These are phyloP conservation scores for Alisma plantagoaquatica DNA, from an alignment of 106 monocot species.

Conservation along the genomic window DNA sequence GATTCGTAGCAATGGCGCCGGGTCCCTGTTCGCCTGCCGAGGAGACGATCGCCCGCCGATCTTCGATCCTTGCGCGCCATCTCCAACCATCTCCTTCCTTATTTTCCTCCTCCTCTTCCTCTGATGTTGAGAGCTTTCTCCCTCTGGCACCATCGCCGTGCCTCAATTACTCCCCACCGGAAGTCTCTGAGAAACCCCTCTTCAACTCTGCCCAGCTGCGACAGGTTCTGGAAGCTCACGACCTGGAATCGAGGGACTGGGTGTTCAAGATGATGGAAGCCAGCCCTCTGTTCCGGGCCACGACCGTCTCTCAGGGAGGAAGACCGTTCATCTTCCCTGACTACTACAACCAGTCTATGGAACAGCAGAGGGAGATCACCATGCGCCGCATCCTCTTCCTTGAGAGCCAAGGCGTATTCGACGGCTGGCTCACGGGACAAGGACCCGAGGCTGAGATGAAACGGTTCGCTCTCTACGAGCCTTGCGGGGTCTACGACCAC, in stretches of 20 bases:
- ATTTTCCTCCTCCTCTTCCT: conserved; percentile 20
- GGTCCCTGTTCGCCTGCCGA: no score
- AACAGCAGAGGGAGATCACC: conserved; percentile 62
- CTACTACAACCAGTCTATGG: conserved; percentile 64
- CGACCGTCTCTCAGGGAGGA: no score
- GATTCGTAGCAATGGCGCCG: no score
- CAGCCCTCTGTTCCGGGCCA: conserved; percentile 51
- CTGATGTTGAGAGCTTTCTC: background rate
- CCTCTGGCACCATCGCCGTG: conserved; percentile 13
- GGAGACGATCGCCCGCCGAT: no score
- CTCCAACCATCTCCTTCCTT: no score
- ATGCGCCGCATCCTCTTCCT: conserved; percentile 51
- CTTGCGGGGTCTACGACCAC: conserved; percentile 53
- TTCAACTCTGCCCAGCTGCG: conserved; percentile 31
- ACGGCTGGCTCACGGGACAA: conserved; percentile 44
- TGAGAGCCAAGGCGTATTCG: conserved; percentile 28
- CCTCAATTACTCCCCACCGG: conserved; percentile 35
- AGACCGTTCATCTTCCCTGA: conserved; percentile 45
- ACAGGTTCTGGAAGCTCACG: conserved; percentile 46
- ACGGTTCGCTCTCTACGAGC: conserved; percentile 40
- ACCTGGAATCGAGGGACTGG: conserved; percentile 38
- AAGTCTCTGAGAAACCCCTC: conserved; percentile 10
- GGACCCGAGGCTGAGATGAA: conserved; percentile 29
- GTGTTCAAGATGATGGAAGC: conserved; percentile 43
- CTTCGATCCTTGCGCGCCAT: no score